phyloP scores from a whole-genome alignment of 176 grass and related monocot genomes.

The Hordeum vulgare region MorexV3_pseudomolecules_assembly NC_058519.1:650890645-650891144 shows the following conservation, averaged over 20 bases:
- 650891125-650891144: neutral
- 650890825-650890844: too few species aligned
- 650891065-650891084: neutral
- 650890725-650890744: neutral
- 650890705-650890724: neutral
- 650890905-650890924: too few species aligned
- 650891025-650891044: neutral
- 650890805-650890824: too few species aligned
- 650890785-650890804: too few species aligned
- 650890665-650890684: slow-evolving; percentile 88
- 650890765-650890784: neutral
- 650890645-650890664: slow-evolving; percentile 86
- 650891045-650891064: neutral
- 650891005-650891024: neutral
- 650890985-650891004: neutral
- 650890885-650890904: too few species aligned
- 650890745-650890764: neutral
- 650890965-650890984: too few species aligned
- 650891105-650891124: neutral
- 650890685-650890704: slow-evolving; percentile 83
- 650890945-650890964: too few species aligned
- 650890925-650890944: too few species aligned
- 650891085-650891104: neutral
- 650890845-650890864: too few species aligned
- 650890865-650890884: too few species aligned